Conservation (phyloP, 345 rosid species). For the Acer yangbiense region DNA sequence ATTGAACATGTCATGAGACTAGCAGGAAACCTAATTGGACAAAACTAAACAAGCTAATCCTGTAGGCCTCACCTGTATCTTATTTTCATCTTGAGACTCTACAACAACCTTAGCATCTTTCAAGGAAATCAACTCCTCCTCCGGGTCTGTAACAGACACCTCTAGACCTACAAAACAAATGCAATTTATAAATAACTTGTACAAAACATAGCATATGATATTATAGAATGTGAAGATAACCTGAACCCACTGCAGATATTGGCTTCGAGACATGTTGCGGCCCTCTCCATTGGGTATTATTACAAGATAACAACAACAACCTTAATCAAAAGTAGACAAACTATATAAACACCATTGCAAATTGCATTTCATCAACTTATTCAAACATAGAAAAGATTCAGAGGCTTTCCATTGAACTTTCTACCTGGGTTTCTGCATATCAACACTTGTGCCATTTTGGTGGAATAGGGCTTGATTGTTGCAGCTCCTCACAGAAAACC, state of each 20-base stretch:
- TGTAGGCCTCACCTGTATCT: conserved; percentile 47
- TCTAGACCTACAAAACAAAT: conserved; percentile 42
- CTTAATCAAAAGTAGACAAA: conserved; percentile 14
- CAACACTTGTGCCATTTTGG: neutral
- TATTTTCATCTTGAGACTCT: conserved; percentile 47
- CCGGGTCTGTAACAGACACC: conserved; percentile 48
- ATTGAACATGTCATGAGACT: conserved; percentile 13
- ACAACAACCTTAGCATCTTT: conserved; percentile 48
- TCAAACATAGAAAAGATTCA: too few species aligned
- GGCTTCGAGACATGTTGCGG: conserved; percentile 28
- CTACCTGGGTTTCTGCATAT: neutral
- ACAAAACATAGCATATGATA: neutral
- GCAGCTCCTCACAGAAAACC: neutral
- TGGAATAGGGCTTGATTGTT: neutral
- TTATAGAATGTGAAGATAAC: conserved; percentile 21
- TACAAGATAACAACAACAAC: conserved; percentile 14
- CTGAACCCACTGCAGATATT: conserved; percentile 49
- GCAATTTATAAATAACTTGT: neutral
- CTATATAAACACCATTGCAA: neutral
- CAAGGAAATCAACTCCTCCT: conserved; percentile 45
- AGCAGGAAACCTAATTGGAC: neutral
- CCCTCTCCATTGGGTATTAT: neutral
- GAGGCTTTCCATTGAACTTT: neutral
- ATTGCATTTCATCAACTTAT: neutral
- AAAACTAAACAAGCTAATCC: neutral